Percentiles rank a stretch among this genome's conserved stretches.
Conservation (phyloP, 2,329 filamentous ascomycete species). For the Fusarium clavum region DNA sequence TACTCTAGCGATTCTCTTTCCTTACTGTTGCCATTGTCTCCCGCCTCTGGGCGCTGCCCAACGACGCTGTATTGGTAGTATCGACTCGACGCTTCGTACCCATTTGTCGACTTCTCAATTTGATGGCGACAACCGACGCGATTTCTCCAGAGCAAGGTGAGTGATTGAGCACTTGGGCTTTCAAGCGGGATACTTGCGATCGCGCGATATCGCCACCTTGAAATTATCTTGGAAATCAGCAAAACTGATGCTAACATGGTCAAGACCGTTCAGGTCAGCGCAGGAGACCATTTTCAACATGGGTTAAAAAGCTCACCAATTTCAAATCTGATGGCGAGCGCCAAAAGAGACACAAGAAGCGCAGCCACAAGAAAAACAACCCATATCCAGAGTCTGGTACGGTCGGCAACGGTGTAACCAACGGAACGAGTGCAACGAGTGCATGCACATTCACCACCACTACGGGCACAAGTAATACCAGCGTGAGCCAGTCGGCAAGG, state of each 20-base stretch:
- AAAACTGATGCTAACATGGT: slow-evolving; percentile 50
- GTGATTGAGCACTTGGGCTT: not conserved
- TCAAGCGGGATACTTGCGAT: not conserved
- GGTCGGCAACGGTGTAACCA: slow-evolving; percentile 51
- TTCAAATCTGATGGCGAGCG: slow-evolving; percentile 77
- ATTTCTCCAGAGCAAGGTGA: slow-evolving; percentile 45
- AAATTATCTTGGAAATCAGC: not conserved
- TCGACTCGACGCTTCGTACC: slow-evolving; percentile 23
- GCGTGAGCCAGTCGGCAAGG: slow-evolving; percentile 69
- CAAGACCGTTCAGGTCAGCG: slow-evolving; percentile 75
- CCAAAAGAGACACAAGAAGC: slow-evolving; percentile 63
- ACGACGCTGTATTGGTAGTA: slow-evolving; percentile 33
- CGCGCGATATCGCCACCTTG: slow-evolving; percentile 16
- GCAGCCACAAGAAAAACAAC: slow-evolving; percentile 79
- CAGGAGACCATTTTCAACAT: slow-evolving; percentile 87
- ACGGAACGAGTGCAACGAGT: slow-evolving; percentile 63
- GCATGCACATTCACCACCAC: slow-evolving; percentile 67
- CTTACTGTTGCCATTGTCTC: slow-evolving; percentile 28
- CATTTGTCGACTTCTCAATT: slow-evolving; percentile 11
- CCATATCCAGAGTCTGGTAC: slow-evolving; percentile 89
- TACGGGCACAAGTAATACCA: slow-evolving; percentile 62
- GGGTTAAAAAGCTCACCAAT: slow-evolving; percentile 93
- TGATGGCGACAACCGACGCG: slow-evolving; percentile 47
- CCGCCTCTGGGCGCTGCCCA: slow-evolving; percentile 35
- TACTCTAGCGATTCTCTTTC: slow-evolving; percentile 14